A percentile compares a stretch with the other conserved stretches of the same genome.
These are phyloP conservation scores for Hydnomerulius pinastri DNA, from an alignment of 768 basidiomycete species.

Conservation along the genomic window DNA sequence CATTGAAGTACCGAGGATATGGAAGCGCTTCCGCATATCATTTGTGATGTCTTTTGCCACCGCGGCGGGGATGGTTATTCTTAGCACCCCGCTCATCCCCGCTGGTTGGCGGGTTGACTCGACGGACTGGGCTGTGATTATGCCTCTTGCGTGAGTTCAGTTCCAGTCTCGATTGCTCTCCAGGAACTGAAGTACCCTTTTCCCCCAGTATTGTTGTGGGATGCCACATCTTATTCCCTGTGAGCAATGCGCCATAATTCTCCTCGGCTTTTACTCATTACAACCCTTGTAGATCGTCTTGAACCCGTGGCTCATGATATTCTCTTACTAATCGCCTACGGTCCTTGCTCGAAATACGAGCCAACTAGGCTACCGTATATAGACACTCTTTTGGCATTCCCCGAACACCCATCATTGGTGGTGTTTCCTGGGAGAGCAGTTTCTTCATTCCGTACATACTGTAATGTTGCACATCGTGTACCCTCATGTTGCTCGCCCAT, in stretches of 20 bases:
- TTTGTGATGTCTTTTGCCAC: slow-evolving; percentile 53
- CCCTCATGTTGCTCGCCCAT: too few species aligned
- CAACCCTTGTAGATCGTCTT: slow-evolving; percentile 62
- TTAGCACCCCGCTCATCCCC: slow-evolving; percentile 57
- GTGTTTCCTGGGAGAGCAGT: too few species aligned
- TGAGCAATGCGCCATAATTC: slow-evolving; percentile 37
- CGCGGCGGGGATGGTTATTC: slow-evolving; percentile 56
- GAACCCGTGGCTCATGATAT: slow-evolving; percentile 89
- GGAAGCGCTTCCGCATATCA: slow-evolving; percentile 72
- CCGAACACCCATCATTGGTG: too few species aligned
- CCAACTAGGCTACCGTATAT: too few species aligned
- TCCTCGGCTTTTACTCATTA: slow-evolving; percentile 28
- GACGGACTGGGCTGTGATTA: slow-evolving; percentile 66
- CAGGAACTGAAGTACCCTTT: not conserved
- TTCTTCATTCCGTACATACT: too few species aligned
- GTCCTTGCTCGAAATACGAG: too few species aligned
- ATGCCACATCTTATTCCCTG: slow-evolving; percentile 76
- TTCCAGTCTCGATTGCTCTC: not conserved
- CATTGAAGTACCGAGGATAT: slow-evolving; percentile 83
- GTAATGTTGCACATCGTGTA: too few species aligned
- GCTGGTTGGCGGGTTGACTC: slow-evolving; percentile 65
- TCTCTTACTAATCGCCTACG: slow-evolving; percentile 50
- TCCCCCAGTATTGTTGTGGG: slow-evolving; percentile 48
- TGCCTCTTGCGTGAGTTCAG: slow-evolving; percentile 61
- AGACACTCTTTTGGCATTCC: too few species aligned